These are phyloP conservation scores for Lasiodiplodia sp. DNA, from an alignment of 2,329 filamentous ascomycete genomes.

Conservation along the genomic window DNA sequence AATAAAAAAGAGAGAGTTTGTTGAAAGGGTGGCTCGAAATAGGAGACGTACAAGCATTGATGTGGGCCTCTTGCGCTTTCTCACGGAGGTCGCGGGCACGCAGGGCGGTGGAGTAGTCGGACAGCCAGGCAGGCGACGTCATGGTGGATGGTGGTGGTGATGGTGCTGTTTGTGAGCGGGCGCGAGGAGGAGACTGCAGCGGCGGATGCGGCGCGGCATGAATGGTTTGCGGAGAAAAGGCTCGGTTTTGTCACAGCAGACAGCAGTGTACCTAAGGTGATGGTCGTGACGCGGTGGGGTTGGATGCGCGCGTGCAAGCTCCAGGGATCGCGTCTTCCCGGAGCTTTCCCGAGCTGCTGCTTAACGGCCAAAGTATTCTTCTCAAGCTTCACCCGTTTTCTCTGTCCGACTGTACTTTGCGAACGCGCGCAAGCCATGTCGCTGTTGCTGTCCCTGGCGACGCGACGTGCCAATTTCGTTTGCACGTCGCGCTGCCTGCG, in stretches of 20 bases:
- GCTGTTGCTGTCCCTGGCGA: background rate
- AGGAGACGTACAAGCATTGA: slow-evolving; percentile 74
- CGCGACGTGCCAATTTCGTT: slow-evolving; percentile 19
- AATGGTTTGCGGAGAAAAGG: too few relatives aligned
- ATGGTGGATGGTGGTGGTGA: slow-evolving; percentile 49
- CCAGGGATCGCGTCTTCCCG: background rate
- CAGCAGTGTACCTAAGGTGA: background rate
- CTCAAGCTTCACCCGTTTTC: background rate
- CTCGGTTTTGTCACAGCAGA: background rate
- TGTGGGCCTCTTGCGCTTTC: slow-evolving; percentile 69
- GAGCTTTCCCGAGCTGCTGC: slow-evolving; percentile 10
- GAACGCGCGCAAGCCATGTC: background rate
- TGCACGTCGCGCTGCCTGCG: slow-evolving; percentile 13
- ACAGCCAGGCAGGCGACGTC: slow-evolving; percentile 69
- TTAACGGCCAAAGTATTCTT: background rate
- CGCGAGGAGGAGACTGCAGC: background rate
- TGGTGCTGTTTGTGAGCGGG: slow-evolving; percentile 13
- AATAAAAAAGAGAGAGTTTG: too few relatives aligned
- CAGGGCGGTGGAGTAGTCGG: slow-evolving; percentile 80
- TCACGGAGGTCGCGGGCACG: slow-evolving; percentile 75
- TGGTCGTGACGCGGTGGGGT: slow-evolving; percentile 20
- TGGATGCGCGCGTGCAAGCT: background rate
- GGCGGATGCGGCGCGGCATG: slow-evolving; percentile 9
- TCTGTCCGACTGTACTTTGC: background rate
- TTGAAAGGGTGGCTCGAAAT: too few relatives aligned